Evolutionary conservation across 768 basidiomycete genomes (phyloP).

Genomic region (Calvatia gigantea): DNA sequence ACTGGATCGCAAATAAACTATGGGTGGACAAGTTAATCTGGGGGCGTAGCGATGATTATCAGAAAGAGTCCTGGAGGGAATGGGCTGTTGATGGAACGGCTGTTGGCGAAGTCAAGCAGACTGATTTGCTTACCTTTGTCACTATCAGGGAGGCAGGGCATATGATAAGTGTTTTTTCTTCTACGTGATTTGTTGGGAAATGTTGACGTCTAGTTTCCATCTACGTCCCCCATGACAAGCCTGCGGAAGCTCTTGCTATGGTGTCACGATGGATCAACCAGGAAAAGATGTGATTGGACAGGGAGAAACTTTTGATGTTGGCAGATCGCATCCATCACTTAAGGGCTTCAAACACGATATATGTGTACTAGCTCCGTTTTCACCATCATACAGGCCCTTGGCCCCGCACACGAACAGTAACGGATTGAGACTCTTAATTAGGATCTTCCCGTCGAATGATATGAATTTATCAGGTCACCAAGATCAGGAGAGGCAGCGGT

Average conservation of each 20-base stretch:
- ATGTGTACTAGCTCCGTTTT: too few relatives aligned
- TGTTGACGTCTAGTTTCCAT: conserved; percentile 19
- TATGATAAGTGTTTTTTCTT: conserved; percentile 43
- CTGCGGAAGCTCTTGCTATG: conserved; percentile 59
- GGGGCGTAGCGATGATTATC: conserved; percentile 57
- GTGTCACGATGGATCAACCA: conserved; percentile 60
- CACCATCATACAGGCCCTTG: too few relatives aligned
- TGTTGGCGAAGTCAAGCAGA: conserved; percentile 54
- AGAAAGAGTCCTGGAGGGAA: conserved; percentile 30
- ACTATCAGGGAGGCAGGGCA: conserved; percentile 46
- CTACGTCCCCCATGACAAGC: conserved; percentile 68
- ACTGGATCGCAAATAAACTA: conserved; percentile 72
- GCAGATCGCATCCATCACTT: conserved; percentile 10
- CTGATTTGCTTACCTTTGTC: conserved; percentile 39
- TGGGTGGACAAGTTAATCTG: conserved; percentile 77
- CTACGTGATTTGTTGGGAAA: neutral
- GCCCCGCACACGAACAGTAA: too few relatives aligned
- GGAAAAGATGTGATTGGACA: conserved; percentile 29
- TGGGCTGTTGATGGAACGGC: conserved; percentile 54
- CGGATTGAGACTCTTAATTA: too few relatives aligned
- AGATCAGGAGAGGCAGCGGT: neutral
- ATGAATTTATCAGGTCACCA: neutral
- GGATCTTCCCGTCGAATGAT: too few relatives aligned
- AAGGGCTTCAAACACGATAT: neutral
- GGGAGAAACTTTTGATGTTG: neutral